Evolutionary conservation across 164 flowering plant genomes (phyloP).

Genomic region (Stephania cephalantha): DNA sequence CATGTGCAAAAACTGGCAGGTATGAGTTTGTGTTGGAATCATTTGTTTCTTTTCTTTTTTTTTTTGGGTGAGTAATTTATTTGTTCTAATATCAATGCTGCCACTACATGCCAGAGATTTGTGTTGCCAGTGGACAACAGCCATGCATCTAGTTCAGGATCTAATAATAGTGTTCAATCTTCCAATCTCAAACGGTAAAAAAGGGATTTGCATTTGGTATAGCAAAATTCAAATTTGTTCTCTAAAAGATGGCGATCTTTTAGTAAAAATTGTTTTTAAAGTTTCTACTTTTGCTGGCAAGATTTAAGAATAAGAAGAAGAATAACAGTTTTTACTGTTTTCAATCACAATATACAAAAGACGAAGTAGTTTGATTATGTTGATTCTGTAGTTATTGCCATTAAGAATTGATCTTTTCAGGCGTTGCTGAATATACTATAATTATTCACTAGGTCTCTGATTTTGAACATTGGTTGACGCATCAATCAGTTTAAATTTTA

Average conservation of each 20-base stretch:
- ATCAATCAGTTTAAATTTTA: background rate
- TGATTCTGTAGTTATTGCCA: background rate
- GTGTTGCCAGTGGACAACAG: background rate
- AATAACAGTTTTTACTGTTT: too few species aligned
- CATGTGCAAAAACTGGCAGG: conserved; percentile 99
- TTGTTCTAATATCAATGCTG: background rate
- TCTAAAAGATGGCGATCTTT: too few species aligned
- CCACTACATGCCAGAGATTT: background rate
- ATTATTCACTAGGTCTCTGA: background rate
- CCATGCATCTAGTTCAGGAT: background rate
- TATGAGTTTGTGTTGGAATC: conserved; percentile 16
- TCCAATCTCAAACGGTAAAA: too few species aligned
- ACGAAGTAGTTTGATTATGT: too few species aligned
- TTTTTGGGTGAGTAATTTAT: too few species aligned
- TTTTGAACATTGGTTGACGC: background rate
- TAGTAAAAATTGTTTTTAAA: too few species aligned
- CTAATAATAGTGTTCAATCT: too few species aligned
- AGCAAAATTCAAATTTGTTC: too few species aligned
- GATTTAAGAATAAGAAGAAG: too few species aligned
- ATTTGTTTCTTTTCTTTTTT: background rate
- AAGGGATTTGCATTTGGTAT: too few species aligned
- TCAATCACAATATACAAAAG: too few species aligned
- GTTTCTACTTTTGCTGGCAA: too few species aligned
- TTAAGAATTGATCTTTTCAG: background rate
- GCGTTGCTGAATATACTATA: background rate